Base-by-base conservation (phyloP, 2,329 filamentous ascomycete genomes). In the Neonectria coccinea region DNA sequence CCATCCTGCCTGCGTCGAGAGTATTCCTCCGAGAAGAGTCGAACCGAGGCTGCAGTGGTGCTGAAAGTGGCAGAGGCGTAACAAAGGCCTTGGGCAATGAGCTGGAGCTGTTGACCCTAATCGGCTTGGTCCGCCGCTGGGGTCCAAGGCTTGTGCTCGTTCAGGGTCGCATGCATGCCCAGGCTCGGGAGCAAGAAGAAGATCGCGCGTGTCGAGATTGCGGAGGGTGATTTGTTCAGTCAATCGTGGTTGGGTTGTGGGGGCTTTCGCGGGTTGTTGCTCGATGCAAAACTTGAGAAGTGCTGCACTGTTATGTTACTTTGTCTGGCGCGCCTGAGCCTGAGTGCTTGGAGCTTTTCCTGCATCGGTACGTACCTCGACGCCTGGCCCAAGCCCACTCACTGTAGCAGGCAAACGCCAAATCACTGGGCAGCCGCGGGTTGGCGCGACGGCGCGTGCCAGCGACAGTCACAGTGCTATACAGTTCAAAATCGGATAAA, bases 101-200 rank as follows among this genome's bases (percentile, higher is more conserved):
- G 66, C 55, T 67, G 36, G 33, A 64, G 59, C 52, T 42, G 60
- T 65, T 66, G 68, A 72, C 72, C 72, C 72, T 74, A 61, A 58
- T 74, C 72, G 69, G 69, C 68, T 62, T 61, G 62, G 65, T 66
- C 65, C 58, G 70, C 72, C 72, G 72, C 64, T 62, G 56, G 70
- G 68, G 71, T 74, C 65, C 66, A 68, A 64, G 62, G 36, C 56
- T 68, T 52, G 56, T 62, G 59, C 62, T 67, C 64, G 64, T 69
- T 71, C 57, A 67, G 63, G 54, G 45, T 67, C 68, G 66, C 64
- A 68, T 65, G 61, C 65, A 74, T 74, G 56, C 72, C 69, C 72
- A 53, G 42, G 12, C 36, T 12, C 47, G 65, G 61, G 62, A 59
- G 29, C 18, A 44, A 27, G n/a, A 44, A 51, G 47, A 14, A 52